Base-by-base conservation (phyloP, 495 filamentous ascomycete species). In the Neurospora sp. region DNA sequence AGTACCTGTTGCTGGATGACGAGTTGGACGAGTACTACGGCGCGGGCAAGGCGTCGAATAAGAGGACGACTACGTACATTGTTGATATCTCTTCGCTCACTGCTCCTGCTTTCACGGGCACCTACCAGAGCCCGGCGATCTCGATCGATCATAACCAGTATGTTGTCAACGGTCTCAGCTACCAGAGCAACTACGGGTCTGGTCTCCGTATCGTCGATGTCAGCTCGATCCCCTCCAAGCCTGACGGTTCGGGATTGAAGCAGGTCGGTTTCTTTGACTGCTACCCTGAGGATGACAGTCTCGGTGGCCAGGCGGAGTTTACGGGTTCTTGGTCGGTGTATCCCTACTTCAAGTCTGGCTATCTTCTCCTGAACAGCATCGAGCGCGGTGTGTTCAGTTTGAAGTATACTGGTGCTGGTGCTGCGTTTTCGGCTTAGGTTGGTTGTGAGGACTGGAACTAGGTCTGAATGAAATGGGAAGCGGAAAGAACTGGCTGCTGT, bases 141-240 rank as follows among this genome's bases (percentile, higher is more conserved):
- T 80, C 83, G 42, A 87, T 90, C 75, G 88, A 90, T 79, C 88
- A 90, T 79, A 89, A 89, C 80, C 87, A 89, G 76, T 90, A 89
- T 74, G 77, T 89, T 72, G 74, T 80, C 76, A 76, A 87, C 40
- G 87, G 85, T 10, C 78, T 82, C 46, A 74, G 77, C n/a, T 89
- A 87, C 79, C 88, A 89, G 79, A 83, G 82, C 73, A 88, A 89
- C 80, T 89, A 90, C 79, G 87, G 84, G 14, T 81, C 86, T 38
- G 88, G 88, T 14, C 82, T 89, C 70, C 80, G 87, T 68, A 81
- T 90, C 66, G 77, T 88, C n/a, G 88, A 89, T 75, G 83, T 89
- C 72, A 76, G 80, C 37, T 83, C 81, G 35, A 84, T 89, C 70
- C 81, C 83, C 0, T 69, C 74, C 3, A 84, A 88, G 74, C 87